A percentile compares a stretch with the other conserved stretches of the same genome.
These are phyloP conservation scores for Aspergillus quadricinctus DNA, from an alignment of 2,329 filamentous ascomycete species.

Conservation along the genomic window DNA sequence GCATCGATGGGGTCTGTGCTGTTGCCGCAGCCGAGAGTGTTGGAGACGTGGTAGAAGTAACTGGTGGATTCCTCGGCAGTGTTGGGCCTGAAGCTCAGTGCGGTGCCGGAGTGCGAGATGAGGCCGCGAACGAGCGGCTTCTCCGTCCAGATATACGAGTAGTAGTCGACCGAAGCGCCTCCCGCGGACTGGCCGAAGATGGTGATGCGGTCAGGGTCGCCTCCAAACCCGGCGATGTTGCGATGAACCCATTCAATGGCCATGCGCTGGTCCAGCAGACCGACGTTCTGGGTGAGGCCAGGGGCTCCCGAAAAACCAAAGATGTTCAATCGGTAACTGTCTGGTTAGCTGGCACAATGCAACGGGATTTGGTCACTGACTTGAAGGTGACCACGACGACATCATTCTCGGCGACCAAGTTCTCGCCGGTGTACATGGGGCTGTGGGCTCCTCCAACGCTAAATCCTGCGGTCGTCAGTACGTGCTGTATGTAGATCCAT, in stretches of 20 bases:
- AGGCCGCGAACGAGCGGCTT: slow-evolving; percentile 37
- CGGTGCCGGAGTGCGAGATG: slow-evolving; percentile 36
- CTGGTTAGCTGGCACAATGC: background rate
- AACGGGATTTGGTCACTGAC: slow-evolving; percentile 1
- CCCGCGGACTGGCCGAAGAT: slow-evolving; percentile 48
- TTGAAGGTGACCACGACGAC: slow-evolving; percentile 43
- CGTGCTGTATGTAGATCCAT: background rate
- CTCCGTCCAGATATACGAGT: slow-evolving; percentile 27
- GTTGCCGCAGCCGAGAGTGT: slow-evolving; percentile 36
- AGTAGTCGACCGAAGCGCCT: slow-evolving; percentile 25
- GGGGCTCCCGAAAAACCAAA: slow-evolving; percentile 40
- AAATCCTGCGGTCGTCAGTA: slow-evolving; percentile 25
- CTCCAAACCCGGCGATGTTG: slow-evolving; percentile 51
- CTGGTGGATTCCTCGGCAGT: slow-evolving; percentile 27
- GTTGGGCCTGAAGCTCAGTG: slow-evolving; percentile 44
- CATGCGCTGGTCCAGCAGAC: slow-evolving; percentile 50
- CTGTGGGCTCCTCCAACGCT: slow-evolving; percentile 31
- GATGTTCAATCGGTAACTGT: slow-evolving; percentile 37
- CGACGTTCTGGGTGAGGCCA: slow-evolving; percentile 40
- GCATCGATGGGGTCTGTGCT: slow-evolving; percentile 19
- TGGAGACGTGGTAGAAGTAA: slow-evolving; percentile 43
- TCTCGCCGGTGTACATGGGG: slow-evolving; percentile 35
- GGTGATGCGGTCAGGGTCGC: slow-evolving; percentile 44
- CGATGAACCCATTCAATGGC: slow-evolving; percentile 50
- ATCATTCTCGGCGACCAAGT: slow-evolving; percentile 34